Conservation (phyloP, 164 flowering plant genomes). For the Buxus sempervirens region DNA sequence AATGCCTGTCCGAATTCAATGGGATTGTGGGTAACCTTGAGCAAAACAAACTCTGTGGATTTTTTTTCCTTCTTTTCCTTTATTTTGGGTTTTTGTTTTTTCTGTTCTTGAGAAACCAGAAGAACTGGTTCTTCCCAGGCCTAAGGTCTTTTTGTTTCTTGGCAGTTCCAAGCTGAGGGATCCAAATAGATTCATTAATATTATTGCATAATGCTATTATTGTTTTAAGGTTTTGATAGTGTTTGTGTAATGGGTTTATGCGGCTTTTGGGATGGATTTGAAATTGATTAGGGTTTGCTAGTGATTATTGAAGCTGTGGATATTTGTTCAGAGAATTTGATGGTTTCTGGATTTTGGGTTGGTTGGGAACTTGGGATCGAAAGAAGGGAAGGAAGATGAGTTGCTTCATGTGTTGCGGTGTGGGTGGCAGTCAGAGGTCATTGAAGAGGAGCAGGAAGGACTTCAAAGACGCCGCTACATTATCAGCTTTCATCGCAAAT, state of each 20-base stretch:
- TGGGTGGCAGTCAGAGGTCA: constrained; percentile 21
- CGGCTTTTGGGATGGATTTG: too few species aligned
- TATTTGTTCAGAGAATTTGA: not conserved
- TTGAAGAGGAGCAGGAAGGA: constrained; percentile 42
- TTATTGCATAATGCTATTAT: too few species aligned
- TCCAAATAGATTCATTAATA: too few species aligned
- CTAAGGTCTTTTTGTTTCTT: constrained; percentile 19
- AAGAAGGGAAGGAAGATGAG: constrained; percentile 28
- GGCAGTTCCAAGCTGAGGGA: not conserved
- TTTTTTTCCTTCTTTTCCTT: too few species aligned
- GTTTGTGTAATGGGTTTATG: too few species aligned
- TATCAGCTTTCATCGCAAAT: constrained; percentile 50
- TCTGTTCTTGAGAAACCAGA: constrained; percentile 25
- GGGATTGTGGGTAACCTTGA: constrained; percentile 7
- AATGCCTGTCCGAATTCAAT: constrained; percentile 18
- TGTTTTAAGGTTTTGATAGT: too few species aligned
- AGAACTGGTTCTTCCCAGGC: constrained; percentile 17
- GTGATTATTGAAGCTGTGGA: too few species aligned
- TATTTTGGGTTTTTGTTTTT: too few species aligned
- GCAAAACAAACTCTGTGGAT: not conserved
- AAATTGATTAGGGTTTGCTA: too few species aligned
- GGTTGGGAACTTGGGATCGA: not conserved
- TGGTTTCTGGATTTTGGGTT: constrained; percentile 4
- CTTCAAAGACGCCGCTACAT: constrained; percentile 21
- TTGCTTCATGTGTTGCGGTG: constrained; percentile 51